Evolutionary conservation across 148 eudicot species (phyloP).

Genomic region (Rhododendron molle): DNA sequence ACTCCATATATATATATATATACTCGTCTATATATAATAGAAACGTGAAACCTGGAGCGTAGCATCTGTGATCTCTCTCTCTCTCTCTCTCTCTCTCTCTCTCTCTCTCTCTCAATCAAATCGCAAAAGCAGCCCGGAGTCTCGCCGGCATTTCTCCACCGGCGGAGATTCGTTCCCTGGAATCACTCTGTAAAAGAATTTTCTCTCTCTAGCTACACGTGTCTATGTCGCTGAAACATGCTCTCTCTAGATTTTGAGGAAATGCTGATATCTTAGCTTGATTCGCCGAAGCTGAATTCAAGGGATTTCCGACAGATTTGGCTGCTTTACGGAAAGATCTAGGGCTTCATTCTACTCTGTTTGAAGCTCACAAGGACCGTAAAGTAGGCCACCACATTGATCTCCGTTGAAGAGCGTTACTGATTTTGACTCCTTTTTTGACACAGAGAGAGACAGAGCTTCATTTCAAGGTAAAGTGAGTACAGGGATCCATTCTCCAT

Average conservation of each 20-base stretch:
- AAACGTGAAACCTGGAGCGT: background rate
- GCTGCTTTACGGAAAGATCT: background rate
- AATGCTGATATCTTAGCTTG: background rate
- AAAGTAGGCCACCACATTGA: background rate
- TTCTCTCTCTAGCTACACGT: background rate
- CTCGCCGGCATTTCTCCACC: background rate
- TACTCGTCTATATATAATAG: background rate
- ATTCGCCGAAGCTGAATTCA: slow-evolving; percentile 2
- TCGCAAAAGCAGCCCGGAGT: slow-evolving; percentile 1
- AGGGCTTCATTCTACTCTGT: background rate
- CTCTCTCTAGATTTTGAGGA: background rate
- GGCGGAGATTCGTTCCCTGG: background rate
- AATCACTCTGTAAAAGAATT: background rate
- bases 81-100: background rate
- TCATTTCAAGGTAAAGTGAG: slow-evolving; percentile 9
- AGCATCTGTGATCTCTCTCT: background rate
- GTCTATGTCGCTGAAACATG: background rate
- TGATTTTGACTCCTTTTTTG: background rate
- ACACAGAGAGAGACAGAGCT: background rate
- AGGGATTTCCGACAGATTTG: slow-evolving; percentile 5
- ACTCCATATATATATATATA: background rate
- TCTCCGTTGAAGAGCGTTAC: background rate
- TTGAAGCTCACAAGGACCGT: background rate
- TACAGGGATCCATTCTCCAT: background rate
- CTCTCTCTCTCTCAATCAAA: background rate